Evolutionary conservation across 1,284 basidiomycete genomes (phyloP).

Genomic region (Ustilago loliicola): DNA sequence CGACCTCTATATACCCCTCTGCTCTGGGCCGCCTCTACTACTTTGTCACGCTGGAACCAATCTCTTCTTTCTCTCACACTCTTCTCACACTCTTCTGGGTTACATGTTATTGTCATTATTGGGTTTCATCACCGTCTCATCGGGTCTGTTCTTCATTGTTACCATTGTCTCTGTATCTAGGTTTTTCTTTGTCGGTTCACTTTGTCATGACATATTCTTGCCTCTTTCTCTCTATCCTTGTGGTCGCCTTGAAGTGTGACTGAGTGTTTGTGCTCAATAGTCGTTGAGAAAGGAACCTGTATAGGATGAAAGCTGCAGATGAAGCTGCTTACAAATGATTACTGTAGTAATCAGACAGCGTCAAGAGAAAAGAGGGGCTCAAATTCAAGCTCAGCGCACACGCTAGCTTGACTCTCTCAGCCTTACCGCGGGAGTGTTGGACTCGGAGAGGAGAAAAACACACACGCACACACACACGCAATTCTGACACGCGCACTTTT

Average conservation of each 20-base stretch:
- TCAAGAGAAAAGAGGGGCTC: slow-evolving; percentile 13
- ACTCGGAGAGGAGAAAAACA: slow-evolving; percentile 1
- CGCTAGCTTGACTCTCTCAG: not conserved
- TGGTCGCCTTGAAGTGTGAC: not conserved
- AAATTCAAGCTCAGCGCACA: slow-evolving; percentile 21
- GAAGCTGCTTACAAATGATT: slow-evolving; percentile 17
- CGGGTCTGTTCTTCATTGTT: slow-evolving; percentile 3
- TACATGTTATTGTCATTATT: not conserved
- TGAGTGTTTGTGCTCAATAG: not conserved
- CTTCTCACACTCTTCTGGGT: not conserved
- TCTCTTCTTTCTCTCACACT: not conserved
- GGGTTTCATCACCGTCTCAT: not conserved
- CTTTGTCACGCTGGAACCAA: not conserved
- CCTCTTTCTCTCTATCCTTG: not conserved
- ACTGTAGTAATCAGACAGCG: not conserved
- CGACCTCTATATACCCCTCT: slow-evolving; percentile 1
- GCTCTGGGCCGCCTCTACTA: slow-evolving; percentile 2
- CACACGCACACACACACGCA: slow-evolving; percentile 3
- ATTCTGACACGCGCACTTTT: not conserved
- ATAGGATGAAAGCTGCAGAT: not conserved
- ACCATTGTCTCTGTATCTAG: slow-evolving; percentile 1
- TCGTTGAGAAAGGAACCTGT: not conserved
- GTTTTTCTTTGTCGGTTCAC: slow-evolving; percentile 8
- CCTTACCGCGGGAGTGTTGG: not conserved
- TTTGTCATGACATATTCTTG: slow-evolving; percentile 12